These are phyloP conservation scores for Aspergillus wentii DNA, from an alignment of 495 filamentous ascomycete species.

Conservation along the genomic window DNA sequence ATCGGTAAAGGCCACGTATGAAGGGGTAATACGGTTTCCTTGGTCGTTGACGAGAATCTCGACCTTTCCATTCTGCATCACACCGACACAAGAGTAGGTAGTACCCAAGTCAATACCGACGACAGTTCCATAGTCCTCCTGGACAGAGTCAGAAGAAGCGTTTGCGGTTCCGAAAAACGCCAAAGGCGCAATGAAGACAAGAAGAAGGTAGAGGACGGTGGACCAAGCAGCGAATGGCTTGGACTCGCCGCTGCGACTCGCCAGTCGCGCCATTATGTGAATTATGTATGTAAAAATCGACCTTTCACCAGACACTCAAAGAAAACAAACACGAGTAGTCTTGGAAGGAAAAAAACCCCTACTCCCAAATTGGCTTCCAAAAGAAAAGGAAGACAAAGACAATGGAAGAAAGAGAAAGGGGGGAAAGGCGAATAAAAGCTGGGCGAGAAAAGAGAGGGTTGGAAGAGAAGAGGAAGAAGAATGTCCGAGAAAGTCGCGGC, in stretches of 20 bases:
- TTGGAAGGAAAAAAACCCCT: constrained; percentile 2
- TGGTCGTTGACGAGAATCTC: constrained; percentile 97
- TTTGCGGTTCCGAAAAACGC: constrained; percentile 70
- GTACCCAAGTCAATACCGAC: constrained; percentile 54
- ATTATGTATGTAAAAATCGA: constrained; percentile 9
- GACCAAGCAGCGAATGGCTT: constrained; percentile 58
- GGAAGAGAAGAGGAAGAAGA: constrained; percentile 10
- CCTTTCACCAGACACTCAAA: constrained; percentile 2
- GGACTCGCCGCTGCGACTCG: constrained; percentile 38
- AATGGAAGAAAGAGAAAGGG: constrained; percentile 2
- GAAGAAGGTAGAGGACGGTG: constrained; percentile 76
- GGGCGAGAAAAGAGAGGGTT: constrained; percentile 5
- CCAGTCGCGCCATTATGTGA: constrained; percentile 43
- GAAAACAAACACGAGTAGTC: constrained; percentile 5
- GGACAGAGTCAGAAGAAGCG: constrained; percentile 66
- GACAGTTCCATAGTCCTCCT: constrained; percentile 75
- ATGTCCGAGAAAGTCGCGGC: constrained; percentile 1
- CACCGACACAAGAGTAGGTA: constrained; percentile 98
- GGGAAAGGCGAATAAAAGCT: constrained; percentile 2
- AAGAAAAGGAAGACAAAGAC: constrained; percentile 13
- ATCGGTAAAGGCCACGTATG: constrained; percentile 97
- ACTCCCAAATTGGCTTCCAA: neutral
- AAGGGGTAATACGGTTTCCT: constrained; percentile 98
- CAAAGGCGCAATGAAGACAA: constrained; percentile 70
- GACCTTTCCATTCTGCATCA: constrained; percentile 98